phyloP scores from a whole-genome alignment of 1,284 basidiomycete genomes.

The Puccinia triticina region DNA sequence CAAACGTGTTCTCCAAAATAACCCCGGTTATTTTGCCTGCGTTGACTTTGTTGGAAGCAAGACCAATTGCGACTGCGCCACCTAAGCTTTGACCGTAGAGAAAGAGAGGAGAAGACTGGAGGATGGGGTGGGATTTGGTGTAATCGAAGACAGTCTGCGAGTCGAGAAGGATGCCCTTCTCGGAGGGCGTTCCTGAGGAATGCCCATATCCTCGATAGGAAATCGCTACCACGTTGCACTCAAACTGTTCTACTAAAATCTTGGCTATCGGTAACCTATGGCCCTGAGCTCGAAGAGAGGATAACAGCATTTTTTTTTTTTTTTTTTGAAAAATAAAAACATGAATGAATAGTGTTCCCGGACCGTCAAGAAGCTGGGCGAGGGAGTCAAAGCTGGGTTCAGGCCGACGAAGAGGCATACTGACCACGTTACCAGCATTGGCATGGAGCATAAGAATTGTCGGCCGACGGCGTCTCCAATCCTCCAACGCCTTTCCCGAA shows the following conservation, averaged over 20 bases:
- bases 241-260: constrained; percentile 19
- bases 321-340: too few species aligned
- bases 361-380: neutral
- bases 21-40: constrained; percentile 29
- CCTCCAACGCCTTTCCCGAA: neutral
- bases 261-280: constrained; percentile 44
- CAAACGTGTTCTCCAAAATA: constrained; percentile 50
- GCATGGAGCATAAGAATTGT: constrained; percentile 42
- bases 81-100: constrained; percentile 51
- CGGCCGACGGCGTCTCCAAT: constrained; percentile 16
- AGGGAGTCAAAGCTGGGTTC: neutral
- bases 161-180: constrained; percentile 44
- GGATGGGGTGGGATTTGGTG: constrained; percentile 11
- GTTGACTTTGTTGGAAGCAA: constrained; percentile 13
- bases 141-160: constrained; percentile 25
- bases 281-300: constrained; percentile 11
- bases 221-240: constrained; percentile 39
- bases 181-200: constrained; percentile 27
- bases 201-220: constrained; percentile 51
- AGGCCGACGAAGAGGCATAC: neutral
- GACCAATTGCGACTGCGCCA: constrained; percentile 38
- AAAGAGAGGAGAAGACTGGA: constrained; percentile 1
- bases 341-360: too few species aligned
- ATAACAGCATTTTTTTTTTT: neutral
- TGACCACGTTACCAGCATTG: constrained; percentile 49